A percentile compares a stretch with the other conserved stretches of the same genome.
phyloP scores from a whole-genome alignment of 129 eudicot genomes.

The Oenanthe sinensis region DNA sequence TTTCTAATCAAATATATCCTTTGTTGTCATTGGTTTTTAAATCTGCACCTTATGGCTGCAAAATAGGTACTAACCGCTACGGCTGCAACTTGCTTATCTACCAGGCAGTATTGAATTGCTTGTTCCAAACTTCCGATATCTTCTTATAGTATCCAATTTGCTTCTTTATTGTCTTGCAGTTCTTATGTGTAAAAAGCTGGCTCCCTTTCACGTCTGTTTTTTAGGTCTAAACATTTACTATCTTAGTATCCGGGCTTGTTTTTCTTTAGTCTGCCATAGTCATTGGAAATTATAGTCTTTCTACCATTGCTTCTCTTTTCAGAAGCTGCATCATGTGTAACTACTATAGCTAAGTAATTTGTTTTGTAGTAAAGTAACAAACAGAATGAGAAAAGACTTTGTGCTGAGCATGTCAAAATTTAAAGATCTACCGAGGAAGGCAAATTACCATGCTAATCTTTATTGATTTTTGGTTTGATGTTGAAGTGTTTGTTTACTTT shows the following conservation, averaged over 20 bases:
- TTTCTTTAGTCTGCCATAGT: not conserved
- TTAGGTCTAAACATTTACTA: not conserved
- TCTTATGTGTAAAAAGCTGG: not conserved
- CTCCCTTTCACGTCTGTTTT: not conserved
- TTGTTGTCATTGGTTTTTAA: not conserved
- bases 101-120: not conserved
- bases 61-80: not conserved
- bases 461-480: not conserved
- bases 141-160: not conserved
- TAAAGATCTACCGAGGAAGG: not conserved
- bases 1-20: not conserved
- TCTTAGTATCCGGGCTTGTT: not conserved
- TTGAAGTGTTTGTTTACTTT: not conserved
- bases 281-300: not conserved
- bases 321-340: not conserved
- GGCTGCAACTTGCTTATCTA: not conserved
- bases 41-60: not conserved
- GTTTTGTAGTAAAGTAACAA: not conserved
- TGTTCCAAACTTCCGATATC: not conserved
- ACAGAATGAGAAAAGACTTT: not conserved
- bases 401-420: not conserved
- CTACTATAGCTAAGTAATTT: not conserved
- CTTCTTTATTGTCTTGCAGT: not conserved
- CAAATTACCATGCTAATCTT: not conserved
- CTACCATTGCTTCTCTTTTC: not conserved